A percentile compares a stretch with the other conserved stretches of the same genome.
phyloP scores from a whole-genome alignment of 345 rosid genomes.

The Eucalyptus fibrosa region DNA sequence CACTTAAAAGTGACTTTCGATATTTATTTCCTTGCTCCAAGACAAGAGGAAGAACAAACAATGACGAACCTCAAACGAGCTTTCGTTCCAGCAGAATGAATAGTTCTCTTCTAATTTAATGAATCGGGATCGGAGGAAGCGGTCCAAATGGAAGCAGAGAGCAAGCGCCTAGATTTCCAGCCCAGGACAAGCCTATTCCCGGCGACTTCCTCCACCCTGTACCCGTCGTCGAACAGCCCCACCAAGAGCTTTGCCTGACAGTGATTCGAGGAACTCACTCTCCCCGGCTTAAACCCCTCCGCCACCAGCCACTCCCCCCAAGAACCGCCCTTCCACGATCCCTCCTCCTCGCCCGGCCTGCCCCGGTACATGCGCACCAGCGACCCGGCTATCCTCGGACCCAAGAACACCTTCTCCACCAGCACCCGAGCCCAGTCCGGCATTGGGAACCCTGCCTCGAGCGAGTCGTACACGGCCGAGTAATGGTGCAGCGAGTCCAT shows the following conservation, averaged over 20 bases:
- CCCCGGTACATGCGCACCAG: conserved; percentile 24
- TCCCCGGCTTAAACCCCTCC: conserved; percentile 26
- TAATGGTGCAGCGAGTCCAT: conserved; percentile 79
- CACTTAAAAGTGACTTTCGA: background rate
- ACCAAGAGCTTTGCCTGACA: conserved; percentile 74
- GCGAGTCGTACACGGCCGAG: conserved; percentile 77
- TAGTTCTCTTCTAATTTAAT: background rate
- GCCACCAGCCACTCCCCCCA: conserved; percentile 48
- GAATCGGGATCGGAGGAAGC: background rate
- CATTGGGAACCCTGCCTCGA: conserved; percentile 65
- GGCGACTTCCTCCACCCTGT: conserved; percentile 48
- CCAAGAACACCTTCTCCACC: conserved; percentile 56
- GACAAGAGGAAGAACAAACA: background rate
- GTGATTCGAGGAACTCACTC: conserved; percentile 57
- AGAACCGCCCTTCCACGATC: background rate
- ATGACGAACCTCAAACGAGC: background rate
- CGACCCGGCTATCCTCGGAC: conserved; percentile 53
- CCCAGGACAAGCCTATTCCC: conserved; percentile 50
- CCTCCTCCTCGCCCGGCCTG: conserved; percentile 2
- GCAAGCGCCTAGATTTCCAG: conserved; percentile 75
- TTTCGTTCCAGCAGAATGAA: background rate
- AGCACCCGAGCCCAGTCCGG: conserved; percentile 40
- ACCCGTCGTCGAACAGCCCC: conserved; percentile 70
- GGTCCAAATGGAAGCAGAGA: conserved; percentile 76
- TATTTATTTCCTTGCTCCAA: background rate